Evolutionary conservation across 2,329 filamentous ascomycete species (phyloP).

Genomic region (Neopestalotiopsis clavispora): DNA sequence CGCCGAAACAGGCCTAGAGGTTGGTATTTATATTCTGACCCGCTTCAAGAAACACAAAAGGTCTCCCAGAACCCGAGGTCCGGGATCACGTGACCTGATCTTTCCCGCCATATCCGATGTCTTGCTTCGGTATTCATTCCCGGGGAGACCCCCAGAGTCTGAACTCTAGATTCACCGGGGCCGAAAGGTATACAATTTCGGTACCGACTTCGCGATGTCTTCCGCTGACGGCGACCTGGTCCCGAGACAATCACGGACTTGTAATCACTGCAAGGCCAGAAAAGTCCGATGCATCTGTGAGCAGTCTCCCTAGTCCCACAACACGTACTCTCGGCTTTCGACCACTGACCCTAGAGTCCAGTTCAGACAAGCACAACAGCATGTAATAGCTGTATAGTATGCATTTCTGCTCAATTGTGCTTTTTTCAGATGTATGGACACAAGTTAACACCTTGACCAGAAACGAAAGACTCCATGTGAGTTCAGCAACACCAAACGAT

Average conservation of each 20-base stretch:
- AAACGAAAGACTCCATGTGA: constrained; percentile 12
- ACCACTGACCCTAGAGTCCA: background rate
- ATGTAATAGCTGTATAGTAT: constrained; percentile 10
- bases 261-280: constrained; percentile 14
- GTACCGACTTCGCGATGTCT: background rate
- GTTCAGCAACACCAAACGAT: constrained; percentile 16
- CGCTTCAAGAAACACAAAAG: background rate
- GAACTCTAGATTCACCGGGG: background rate
- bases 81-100: constrained; percentile 7
- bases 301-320: background rate
- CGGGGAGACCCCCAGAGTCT: background rate
- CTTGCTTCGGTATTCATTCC: background rate
- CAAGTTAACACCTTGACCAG: background rate
- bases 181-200: background rate
- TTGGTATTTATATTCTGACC: background rate
- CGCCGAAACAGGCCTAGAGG: background rate
- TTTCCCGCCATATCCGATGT: background rate
- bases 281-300: constrained; percentile 14
- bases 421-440: too few relatives aligned
- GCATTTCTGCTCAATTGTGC: background rate
- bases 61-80: background rate
- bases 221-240: background rate
- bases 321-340: background rate
- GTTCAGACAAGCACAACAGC: constrained; percentile 5
- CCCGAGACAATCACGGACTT: constrained; percentile 14